Percentiles rank a stretch among this genome's conserved stretches.
phyloP scores from a whole-genome alignment of 306 rosid species.

The Pyrus betulifolia region DNA sequence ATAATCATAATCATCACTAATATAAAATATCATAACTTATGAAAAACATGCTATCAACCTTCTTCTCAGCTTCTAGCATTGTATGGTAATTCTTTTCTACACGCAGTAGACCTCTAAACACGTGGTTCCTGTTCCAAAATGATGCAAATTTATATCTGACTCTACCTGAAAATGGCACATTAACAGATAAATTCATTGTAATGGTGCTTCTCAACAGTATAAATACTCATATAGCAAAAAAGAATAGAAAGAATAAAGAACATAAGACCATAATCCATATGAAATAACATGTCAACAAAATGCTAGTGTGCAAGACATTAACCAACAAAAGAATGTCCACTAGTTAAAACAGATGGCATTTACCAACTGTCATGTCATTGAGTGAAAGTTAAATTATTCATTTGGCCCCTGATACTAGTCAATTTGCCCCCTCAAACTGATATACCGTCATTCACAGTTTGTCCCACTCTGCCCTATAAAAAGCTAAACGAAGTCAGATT shows the following conservation, averaged over 20 bases:
- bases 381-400: background rate
- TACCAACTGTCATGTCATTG: background rate
- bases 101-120: slow-evolving; percentile 73
- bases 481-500: too few species aligned
- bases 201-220: background rate
- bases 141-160: slow-evolving; percentile 96
- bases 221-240: background rate
- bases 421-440: too few species aligned
- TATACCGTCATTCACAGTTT: too few species aligned
- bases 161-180: slow-evolving; percentile 67
- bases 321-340: background rate
- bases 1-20: background rate
- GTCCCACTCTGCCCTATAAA: too few species aligned
- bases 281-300: background rate
- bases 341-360: too few species aligned
- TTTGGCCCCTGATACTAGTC: too few species aligned
- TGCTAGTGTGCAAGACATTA: background rate
- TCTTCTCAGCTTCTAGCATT: slow-evolving; percentile 90
- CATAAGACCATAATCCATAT: background rate
- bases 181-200: slow-evolving; percentile 10
- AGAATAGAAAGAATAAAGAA: background rate
- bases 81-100: slow-evolving; percentile 51
- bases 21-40: background rate
- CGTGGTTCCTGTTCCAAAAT: slow-evolving; percentile 99
- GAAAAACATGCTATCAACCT: slow-evolving; percentile 41